Percentiles rank a stretch among this genome's conserved stretches.
phyloP scores from a whole-genome alignment of 2,329 filamentous ascomycete genomes.

The Fusarium haematococcum region DNA sequence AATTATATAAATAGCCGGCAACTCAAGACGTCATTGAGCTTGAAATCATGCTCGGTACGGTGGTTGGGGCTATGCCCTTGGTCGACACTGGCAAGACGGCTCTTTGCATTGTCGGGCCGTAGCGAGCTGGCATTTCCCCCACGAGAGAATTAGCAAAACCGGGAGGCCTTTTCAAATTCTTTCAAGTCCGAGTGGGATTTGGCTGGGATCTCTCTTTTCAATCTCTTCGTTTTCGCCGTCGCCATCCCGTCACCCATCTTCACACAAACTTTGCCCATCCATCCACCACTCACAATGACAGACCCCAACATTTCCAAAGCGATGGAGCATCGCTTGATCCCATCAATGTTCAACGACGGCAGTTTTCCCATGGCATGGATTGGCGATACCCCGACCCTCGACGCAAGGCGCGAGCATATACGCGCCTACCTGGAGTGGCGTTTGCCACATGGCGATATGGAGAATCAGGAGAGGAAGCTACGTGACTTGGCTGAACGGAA shows the following conservation, averaged over 20 bases:
- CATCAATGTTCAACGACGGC: neutral
- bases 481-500: neutral
- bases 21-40: neutral
- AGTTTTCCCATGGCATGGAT: neutral
- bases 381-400: neutral
- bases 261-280: neutral
- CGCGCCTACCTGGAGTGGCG: neutral
- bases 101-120: neutral
- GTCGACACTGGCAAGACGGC: neutral
- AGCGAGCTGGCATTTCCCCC: neutral
- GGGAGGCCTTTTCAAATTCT: neutral
- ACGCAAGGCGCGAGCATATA: neutral
- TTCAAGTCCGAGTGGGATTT: neutral
- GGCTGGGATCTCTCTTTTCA: neutral
- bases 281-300: neutral
- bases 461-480: neutral
- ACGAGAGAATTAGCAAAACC: neutral
- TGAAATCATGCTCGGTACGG: neutral
- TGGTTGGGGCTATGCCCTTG: neutral
- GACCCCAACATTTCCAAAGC: neutral
- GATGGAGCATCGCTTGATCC: neutral
- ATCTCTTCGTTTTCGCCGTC: neutral
- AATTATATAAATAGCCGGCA: accelerated
- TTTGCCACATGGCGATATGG: neutral
- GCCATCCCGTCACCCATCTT: neutral